Conservation (phyloP, 805 yeast species). For the Metahyphopichia silvanorum region DNA sequence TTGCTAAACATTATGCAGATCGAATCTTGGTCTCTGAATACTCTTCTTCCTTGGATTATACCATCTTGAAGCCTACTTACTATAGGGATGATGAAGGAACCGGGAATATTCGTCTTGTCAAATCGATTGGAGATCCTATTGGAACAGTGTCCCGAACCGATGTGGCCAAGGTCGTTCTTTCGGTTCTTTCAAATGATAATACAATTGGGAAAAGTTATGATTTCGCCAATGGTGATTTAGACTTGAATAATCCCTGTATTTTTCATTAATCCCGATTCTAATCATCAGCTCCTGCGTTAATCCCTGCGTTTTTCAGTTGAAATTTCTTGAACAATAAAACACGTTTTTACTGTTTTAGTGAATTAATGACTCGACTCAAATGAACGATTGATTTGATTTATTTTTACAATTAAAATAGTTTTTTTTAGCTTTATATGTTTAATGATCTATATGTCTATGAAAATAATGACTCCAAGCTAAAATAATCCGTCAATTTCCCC, state of each 20-base stretch:
- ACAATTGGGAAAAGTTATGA: slow-evolving; percentile 44
- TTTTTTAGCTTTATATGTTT: too few species aligned
- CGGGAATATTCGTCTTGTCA: slow-evolving; percentile 41
- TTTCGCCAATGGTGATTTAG: slow-evolving; percentile 39
- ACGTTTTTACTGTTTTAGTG: too few species aligned
- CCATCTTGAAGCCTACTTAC: slow-evolving; percentile 54
- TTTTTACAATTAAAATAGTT: too few species aligned
- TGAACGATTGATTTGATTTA: too few species aligned
- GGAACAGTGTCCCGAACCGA: slow-evolving; percentile 46
- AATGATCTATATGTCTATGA: background rate
- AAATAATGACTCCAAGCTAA: slow-evolving; percentile 26
- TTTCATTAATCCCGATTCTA: too few species aligned
- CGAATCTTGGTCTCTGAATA: slow-evolving; percentile 34
- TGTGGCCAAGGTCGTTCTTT: slow-evolving; percentile 48
- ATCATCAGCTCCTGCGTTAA: too few species aligned
- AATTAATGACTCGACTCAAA: too few species aligned
- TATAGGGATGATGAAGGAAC: slow-evolving; percentile 39
- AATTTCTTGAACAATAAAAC: too few species aligned
- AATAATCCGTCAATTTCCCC: slow-evolving; percentile 95
- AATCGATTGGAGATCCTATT: slow-evolving; percentile 13
- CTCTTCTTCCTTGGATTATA: slow-evolving; percentile 44
- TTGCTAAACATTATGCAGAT: slow-evolving; percentile 64
- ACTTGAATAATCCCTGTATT: slow-evolving; percentile 10
- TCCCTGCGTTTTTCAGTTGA: too few species aligned
- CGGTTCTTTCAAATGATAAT: slow-evolving; percentile 28